Evolutionary conservation across 371 early-diverging fungal species (phyloP), one percentile per base, ranked within the genome.

Genomic region (Fennellomyces sp.): DNA sequence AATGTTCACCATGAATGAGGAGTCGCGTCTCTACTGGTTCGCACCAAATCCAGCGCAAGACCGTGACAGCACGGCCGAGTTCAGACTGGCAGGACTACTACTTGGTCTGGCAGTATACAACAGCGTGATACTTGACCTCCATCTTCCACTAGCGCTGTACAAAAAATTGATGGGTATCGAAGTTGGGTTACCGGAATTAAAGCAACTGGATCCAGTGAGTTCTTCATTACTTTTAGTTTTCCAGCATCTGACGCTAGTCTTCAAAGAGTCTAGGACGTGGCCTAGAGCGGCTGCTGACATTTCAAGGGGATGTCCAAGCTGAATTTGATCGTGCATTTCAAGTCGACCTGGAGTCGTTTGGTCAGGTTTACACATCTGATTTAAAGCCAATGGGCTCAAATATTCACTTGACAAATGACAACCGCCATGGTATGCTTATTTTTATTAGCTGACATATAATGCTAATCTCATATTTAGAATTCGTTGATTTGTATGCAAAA

Each of bases 91-190:
- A 0, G 99, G 99, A 13, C 85, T 93, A 3, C 81, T 99, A 57
- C 86, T 97, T 56, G 99, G 97, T 0, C 71, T 97, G 30, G 94
- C 96, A 26, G 90, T 99, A 5, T 95, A 96, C 75, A 96, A 99
- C 69, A 89, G 90, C 41, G 91, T 89, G n/a, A 91, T 94, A 53
- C 78, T 99, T 35, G 95, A 95, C 65, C 72, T 97, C 10, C 94
- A 91, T 41, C 86, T 99, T 51, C 92, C 96, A 0, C 72, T 84
- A 17, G 93, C 88, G 0, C 68, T 91, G 62, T 96, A 92, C 70
- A 94, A 94, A 65, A 95, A 92, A 79, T 70, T 97, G 21, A 82
- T 94, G 68, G 78, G 78, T 17, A 72, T 83, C 8, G 68, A 81
- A 0, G 76, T 83, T 12, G 76, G 67, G 4, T 61, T 93, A 15